phyloP scores from a whole-genome alignment of 192 early-diverging fungal species.

The Coemansia sp. region DNA sequence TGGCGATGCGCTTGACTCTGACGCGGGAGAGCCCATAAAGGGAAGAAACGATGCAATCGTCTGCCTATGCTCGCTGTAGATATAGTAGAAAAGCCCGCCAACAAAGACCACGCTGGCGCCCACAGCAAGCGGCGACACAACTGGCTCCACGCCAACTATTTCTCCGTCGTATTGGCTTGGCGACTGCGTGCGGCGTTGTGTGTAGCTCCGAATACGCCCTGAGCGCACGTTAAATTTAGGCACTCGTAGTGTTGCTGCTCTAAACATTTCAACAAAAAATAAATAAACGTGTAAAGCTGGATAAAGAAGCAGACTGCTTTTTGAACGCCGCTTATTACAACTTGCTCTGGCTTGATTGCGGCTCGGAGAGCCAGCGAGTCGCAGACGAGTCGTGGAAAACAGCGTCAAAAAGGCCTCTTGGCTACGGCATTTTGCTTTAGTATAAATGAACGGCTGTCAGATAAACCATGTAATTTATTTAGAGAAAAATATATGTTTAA shows the following conservation, averaged over 20 bases:
- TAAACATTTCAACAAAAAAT: slow-evolving; percentile 14
- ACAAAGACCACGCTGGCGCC: slow-evolving; percentile 24
- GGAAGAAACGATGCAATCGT: slow-evolving; percentile 22
- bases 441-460: no score
- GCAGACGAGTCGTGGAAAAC: no score
- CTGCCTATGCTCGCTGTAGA: slow-evolving; percentile 24
- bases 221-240: not conserved
- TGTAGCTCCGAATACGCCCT: slow-evolving; percentile 1
- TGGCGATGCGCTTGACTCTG: not conserved
- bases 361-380: no score
- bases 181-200: not conserved
- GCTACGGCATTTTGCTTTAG: no score
- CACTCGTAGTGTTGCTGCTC: not conserved
- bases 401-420: no score
- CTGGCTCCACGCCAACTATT: slow-evolving; percentile 25
- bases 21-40: not conserved
- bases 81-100: slow-evolving; percentile 33
- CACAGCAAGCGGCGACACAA: slow-evolving; percentile 28
- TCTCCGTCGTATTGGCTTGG: slow-evolving; percentile 10
- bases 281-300: slow-evolving; percentile 6
- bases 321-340: no score
- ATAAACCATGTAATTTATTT: no score
- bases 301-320: no score
- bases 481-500: no score
- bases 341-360: no score